Conservation (phyloP, 140 eudicot genomes). For the Erigeron philadelphicus region DNA sequence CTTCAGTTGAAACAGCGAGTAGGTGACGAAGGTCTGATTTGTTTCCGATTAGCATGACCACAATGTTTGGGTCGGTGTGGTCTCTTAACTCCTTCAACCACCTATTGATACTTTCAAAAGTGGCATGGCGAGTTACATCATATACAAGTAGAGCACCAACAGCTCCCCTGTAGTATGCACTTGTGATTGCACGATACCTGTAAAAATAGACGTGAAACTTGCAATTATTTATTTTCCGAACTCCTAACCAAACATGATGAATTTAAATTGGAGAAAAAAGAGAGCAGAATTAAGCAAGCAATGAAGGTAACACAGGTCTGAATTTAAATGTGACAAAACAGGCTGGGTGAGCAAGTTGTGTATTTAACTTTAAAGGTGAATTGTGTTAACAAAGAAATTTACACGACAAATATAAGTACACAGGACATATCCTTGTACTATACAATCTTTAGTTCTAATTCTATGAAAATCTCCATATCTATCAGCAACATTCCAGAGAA, state of each 20-base stretch:
- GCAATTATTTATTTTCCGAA: too few species aligned
- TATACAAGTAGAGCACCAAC: constrained; percentile 62
- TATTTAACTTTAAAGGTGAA: too few species aligned
- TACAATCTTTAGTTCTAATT: too few species aligned
- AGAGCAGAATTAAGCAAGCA: not conserved
- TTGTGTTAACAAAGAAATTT: too few species aligned
- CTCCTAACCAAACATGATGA: too few species aligned
- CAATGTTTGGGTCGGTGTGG: constrained; percentile 58
- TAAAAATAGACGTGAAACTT: not conserved
- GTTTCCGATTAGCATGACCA: constrained; percentile 61
- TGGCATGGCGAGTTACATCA: constrained; percentile 49
- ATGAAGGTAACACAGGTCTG: not conserved
- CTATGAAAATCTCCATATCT: too few species aligned
- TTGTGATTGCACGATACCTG: constrained; percentile 62
- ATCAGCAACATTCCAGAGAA: too few species aligned
- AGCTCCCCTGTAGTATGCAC: constrained; percentile 66
- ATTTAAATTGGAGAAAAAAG: too few species aligned
- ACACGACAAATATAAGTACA: too few species aligned
- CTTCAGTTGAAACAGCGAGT: constrained; percentile 51
- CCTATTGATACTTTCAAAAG: constrained; percentile 49
- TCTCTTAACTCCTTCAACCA: constrained; percentile 59
- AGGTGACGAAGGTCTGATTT: constrained; percentile 68
- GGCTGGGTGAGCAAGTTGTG: not conserved
- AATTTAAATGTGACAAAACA: not conserved
- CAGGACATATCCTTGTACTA: too few species aligned